phyloP scores from a whole-genome alignment of 495 filamentous ascomycete species.

The Penicillium salamii region DNA sequence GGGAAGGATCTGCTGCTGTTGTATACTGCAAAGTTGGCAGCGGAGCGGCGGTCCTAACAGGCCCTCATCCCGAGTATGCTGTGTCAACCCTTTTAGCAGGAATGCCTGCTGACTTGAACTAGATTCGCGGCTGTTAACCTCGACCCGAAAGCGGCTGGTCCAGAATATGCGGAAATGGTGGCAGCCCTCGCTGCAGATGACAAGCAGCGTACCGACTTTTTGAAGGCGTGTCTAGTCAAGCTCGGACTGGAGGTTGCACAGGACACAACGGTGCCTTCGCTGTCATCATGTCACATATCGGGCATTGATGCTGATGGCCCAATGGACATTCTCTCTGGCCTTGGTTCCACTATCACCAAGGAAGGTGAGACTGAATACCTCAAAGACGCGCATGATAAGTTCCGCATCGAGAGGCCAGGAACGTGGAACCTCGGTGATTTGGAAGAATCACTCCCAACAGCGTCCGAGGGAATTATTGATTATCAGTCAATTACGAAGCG shows the following conservation, averaged over 20 bases:
- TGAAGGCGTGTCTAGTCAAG: conserved; percentile 79
- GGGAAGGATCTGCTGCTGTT: conserved; percentile 68
- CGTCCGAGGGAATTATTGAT: conserved; percentile 61
- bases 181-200: conserved; percentile 71
- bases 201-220: conserved; percentile 63
- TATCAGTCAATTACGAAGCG: conserved; percentile 73
- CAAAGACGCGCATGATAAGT: conserved; percentile 81
- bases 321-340: conserved; percentile 61
- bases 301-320: conserved; percentile 62
- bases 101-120: conserved; percentile 10
- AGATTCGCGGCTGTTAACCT: conserved; percentile 86
- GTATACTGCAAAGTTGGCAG: conserved; percentile 86
- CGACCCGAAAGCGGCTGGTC: conserved; percentile 55
- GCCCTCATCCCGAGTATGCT: conserved; percentile 90
- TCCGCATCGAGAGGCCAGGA: conserved; percentile 66
- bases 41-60: conserved; percentile 77
- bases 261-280: conserved; percentile 70
- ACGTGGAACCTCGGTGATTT: conserved; percentile 61
- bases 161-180: conserved; percentile 66
- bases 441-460: conserved; percentile 45
- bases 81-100: neutral
- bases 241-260: conserved; percentile 75
- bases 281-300: conserved; percentile 84
- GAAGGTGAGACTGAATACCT: conserved; percentile 72
- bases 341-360: conserved; percentile 62